A percentile compares a stretch with the other conserved stretches of the same genome.
Evolutionary conservation across 2,329 filamentous ascomycete species (phyloP).

Genomic region (Macrophomina phaseolina): DNA sequence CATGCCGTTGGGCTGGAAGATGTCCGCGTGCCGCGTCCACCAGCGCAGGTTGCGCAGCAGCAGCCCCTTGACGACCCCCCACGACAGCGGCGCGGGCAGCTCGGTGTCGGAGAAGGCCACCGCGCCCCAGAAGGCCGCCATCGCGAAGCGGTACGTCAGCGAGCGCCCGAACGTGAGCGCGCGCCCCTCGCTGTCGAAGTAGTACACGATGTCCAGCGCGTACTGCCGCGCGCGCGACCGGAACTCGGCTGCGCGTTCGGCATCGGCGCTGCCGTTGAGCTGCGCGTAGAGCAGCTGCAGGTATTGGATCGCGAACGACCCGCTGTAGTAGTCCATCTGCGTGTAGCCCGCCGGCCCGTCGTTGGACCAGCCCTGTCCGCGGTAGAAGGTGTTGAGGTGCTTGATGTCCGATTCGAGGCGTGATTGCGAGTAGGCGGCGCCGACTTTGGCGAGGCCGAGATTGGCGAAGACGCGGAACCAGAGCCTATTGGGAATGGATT

Average conservation of each 20-base stretch:
- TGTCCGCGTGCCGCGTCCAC: conserved; percentile 78
- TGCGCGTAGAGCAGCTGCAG: conserved; percentile 79
- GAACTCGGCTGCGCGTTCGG: conserved; percentile 70
- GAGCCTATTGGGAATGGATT: conserved; percentile 54
- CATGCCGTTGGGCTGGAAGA: conserved; percentile 77
- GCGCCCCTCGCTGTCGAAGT: conserved; percentile 73
- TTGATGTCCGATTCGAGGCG: conserved; percentile 76
- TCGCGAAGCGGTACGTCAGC: conserved; percentile 82
- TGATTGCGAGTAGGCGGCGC: conserved; percentile 71
- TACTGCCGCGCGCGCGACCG: conserved; percentile 69
- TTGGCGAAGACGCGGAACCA: conserved; percentile 89
- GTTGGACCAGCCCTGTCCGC: conserved; percentile 82
- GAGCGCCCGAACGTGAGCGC: conserved; percentile 79
- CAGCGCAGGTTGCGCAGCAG: conserved; percentile 75
- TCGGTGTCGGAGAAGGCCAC: conserved; percentile 78
- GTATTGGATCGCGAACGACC: conserved; percentile 82
- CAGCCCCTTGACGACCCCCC: conserved; percentile 80
- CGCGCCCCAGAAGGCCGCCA: conserved; percentile 83
- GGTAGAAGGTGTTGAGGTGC: conserved; percentile 80
- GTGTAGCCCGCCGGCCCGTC: conserved; percentile 79
- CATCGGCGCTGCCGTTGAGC: conserved; percentile 69
- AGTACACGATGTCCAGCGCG: conserved; percentile 75
- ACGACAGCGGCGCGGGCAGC: conserved; percentile 72
- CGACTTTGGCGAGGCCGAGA: conserved; percentile 76
- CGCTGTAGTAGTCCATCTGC: conserved; percentile 87